phyloP scores from a whole-genome alignment of 148 eudicot genomes.

The Rhododendron mucronatum region DNA sequence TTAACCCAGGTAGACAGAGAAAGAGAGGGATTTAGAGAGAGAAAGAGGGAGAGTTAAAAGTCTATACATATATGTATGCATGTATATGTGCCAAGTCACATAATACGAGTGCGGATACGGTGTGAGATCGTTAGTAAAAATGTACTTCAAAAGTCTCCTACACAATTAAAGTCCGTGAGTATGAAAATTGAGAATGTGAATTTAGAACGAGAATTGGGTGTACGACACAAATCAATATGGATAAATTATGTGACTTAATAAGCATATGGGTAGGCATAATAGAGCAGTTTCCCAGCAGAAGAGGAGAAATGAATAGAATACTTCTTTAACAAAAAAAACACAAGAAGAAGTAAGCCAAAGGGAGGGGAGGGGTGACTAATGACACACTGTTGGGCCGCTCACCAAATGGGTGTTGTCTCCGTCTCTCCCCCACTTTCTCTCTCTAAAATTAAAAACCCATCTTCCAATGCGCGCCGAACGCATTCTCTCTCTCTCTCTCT shows the following conservation, averaged over 20 bases:
- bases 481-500: background rate
- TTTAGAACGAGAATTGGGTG: too few relatives aligned
- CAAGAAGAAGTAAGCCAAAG: background rate
- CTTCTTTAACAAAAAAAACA: background rate
- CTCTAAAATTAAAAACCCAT: conserved; percentile 13
- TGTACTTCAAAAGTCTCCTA: too few relatives aligned
- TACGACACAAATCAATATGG: too few relatives aligned
- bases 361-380: background rate
- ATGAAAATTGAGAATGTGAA: too few relatives aligned
- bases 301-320: background rate
- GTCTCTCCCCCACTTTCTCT: background rate
- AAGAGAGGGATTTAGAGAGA: conserved; percentile 1
- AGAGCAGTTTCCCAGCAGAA: background rate
- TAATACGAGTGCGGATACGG: too few relatives aligned
- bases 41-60: background rate
- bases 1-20: conserved; percentile 19
- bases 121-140: too few relatives aligned
- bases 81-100: background rate
- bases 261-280: background rate
- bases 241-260: too few relatives aligned
- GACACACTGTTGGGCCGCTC: conserved; percentile 18
- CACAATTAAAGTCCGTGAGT: too few relatives aligned
- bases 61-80: background rate
- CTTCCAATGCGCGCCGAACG: conserved; percentile 25
- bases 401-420: conserved; percentile 24